Base-by-base conservation (phyloP, 164 flowering plant genomes). In the Magnolia changhungtana region DNA sequence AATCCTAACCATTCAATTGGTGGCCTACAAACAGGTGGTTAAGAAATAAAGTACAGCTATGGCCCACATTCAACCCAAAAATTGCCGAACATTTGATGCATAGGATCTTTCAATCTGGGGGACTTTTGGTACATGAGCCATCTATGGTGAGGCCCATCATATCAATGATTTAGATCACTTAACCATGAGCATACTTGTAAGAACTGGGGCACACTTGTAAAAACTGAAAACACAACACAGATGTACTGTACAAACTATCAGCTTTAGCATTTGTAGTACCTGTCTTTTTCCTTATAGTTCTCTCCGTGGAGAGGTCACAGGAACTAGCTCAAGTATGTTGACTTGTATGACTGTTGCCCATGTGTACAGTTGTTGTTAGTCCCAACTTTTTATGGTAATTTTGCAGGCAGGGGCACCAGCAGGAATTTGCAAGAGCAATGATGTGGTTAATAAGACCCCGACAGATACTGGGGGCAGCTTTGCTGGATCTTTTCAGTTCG, bases 371-470 rank as follows among this genome's bases (percentile, higher is more conserved):
- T 55, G 11, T 49, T 58, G 59, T 50, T 66, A 55, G 67, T 23
- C 64, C 80, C 51, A 24, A 20, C 11, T 51, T 18, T 27, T 52
- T 20, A 8, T 68, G 50, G 73, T 58, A 63, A 63, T 8, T 70
- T 83, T 83, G 85, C 93, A 95, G 98, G 90, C 88, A 70, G 93
- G 93, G 78, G 91, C 89, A 77, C 86, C 92, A 23, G 78, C 78
- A 76, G 98, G 97, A 78, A 80, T 84, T 76, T 95, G 99, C 90
- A 95, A 89, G 74, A 86, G 83, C 65, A 71, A 78, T 45, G 19
- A 87, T 66, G 77, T 78, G 18, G 69, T 90, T 59, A 83, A 67
- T 76, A 81, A 77, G 68, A 82, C 85, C 66, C 82, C 90, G 29
- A 4, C 87, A 21, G 82, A 29, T 72, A 66, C 80, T 50, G 78